phyloP scores from a whole-genome alignment of 2,329 filamentous ascomycete species.

The Teratosphaeriaceae sp. region DNA sequence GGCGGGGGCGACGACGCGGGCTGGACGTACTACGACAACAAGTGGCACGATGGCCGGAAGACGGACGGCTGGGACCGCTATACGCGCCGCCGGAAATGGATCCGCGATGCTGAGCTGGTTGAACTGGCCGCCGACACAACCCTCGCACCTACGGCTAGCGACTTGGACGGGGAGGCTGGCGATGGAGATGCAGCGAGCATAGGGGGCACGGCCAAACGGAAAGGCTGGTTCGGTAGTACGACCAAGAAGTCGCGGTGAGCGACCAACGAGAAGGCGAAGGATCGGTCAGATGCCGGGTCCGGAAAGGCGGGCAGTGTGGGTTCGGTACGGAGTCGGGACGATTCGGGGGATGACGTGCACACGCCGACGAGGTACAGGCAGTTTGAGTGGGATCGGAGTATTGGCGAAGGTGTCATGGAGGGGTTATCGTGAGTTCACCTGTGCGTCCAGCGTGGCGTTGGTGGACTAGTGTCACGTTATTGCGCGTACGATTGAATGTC shows the following conservation, averaged over 20 bases:
- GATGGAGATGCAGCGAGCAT: conserved; percentile 11
- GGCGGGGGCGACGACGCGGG: conserved; percentile 56
- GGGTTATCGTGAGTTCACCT: conserved; percentile 44
- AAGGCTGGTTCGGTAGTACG: conserved; percentile 27
- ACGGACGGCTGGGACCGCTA: conserved; percentile 94
- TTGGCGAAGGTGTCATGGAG: conserved; percentile 81
- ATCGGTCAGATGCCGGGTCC: conserved; percentile 15
- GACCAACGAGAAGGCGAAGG: conserved; percentile 10
- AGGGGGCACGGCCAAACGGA: conserved; percentile 16
- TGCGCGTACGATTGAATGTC: no score
- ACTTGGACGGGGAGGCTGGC: conserved; percentile 9
- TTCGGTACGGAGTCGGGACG: conserved; percentile 29
- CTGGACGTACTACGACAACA: conserved; percentile 98
- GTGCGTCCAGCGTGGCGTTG: conserved; percentile 7
- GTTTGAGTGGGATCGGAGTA: conserved; percentile 59
- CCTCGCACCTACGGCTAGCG: neutral
- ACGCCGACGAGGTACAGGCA: conserved; percentile 44
- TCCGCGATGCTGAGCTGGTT: conserved; percentile 89
- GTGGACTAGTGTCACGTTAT: no score
- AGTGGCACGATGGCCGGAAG: conserved; percentile 87
- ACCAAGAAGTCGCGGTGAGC: conserved; percentile 4
- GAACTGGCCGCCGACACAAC: conserved; percentile 47
- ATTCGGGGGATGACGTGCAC: conserved; percentile 40
- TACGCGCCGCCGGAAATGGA: conserved; percentile 92
- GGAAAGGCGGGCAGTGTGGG: conserved; percentile 18